A percentile compares a stretch with the other conserved stretches of the same genome.
phyloP scores from a whole-genome alignment of 768 basidiomycete species.

The Leccinum subgranulosum region DNA sequence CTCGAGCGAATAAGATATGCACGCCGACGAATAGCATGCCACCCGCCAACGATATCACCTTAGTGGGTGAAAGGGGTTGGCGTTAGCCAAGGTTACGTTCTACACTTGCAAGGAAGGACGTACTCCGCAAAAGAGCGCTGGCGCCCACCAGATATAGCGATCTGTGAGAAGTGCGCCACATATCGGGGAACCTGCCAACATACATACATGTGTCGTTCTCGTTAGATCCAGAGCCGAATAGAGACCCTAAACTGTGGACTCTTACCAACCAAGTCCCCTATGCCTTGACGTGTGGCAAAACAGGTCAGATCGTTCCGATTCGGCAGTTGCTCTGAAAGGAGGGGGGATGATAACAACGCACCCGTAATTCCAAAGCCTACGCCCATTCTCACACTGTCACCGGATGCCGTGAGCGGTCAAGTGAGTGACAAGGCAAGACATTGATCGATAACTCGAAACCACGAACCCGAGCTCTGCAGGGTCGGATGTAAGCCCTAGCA shows the following conservation, averaged over 20 bases:
- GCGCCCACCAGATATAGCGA: conserved; percentile 54
- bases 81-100: not conserved
- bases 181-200: conserved; percentile 48
- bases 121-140: conserved; percentile 50
- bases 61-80: not conserved
- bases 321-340: not conserved
- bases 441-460: not conserved
- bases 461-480: conserved; percentile 52
- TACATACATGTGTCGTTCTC: conserved; percentile 11
- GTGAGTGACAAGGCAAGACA: not conserved
- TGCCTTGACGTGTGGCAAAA: conserved; percentile 9
- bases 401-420: not conserved
- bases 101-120: not conserved
- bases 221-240: no score
- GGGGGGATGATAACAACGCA: conserved; percentile 7
- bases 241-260: not conserved
- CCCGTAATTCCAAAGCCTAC: conserved; percentile 46
- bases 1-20: conserved; percentile 7
- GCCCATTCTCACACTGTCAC: conserved; percentile 37
- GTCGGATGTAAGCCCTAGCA: conserved; percentile 44
- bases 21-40: conserved; percentile 9
- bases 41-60: conserved; percentile 11
- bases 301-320: not conserved
- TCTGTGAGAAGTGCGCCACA: conserved; percentile 51
- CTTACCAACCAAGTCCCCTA: conserved; percentile 22